A percentile compares a stretch with the other conserved stretches of the same genome.
These are phyloP conservation scores for Cajanus cajan DNA, from an alignment of 306 rosid species.

Conservation along the genomic window DNA sequence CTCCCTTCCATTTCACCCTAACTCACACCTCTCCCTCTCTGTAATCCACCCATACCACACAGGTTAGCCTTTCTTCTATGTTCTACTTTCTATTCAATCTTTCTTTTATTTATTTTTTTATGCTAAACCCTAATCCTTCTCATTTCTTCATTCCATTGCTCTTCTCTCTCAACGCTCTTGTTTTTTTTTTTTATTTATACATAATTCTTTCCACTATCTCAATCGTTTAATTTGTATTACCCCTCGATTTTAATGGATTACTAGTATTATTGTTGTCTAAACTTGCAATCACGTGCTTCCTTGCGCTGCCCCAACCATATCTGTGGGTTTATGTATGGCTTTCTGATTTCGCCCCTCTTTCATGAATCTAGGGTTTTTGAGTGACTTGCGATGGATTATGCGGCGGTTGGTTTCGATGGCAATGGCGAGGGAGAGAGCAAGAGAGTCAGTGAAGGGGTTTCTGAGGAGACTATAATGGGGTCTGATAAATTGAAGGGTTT, in stretches of 20 bases:
- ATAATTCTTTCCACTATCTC: too few species aligned
- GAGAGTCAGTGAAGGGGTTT: conserved; percentile 39
- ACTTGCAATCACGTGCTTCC: background rate
- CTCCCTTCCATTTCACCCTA: background rate
- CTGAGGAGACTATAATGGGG: conserved; percentile 33
- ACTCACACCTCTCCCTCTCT: conserved; percentile 1
- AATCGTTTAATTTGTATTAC: background rate
- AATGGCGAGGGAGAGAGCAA: conserved; percentile 42
- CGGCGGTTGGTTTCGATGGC: conserved; percentile 42
- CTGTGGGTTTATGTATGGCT: background rate
- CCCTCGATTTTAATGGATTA: background rate
- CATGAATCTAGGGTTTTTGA: conserved; percentile 55
- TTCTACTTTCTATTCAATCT: background rate
- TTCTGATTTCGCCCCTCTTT: conserved; percentile 5
- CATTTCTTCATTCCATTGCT: background rate
- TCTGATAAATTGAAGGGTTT: conserved; percentile 48
- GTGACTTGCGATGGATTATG: conserved; percentile 53
- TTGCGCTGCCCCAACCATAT: background rate
- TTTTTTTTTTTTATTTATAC: too few species aligned
- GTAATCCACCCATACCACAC: conserved; percentile 7
- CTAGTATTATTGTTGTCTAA: background rate
- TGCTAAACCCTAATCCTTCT: conserved; percentile 47
- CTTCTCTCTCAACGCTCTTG: background rate
- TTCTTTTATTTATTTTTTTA: background rate
- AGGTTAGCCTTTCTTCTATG: conserved; percentile 50